Conservation (phyloP, 768 basidiomycete genomes). For the Russula dissimulans region DNA sequence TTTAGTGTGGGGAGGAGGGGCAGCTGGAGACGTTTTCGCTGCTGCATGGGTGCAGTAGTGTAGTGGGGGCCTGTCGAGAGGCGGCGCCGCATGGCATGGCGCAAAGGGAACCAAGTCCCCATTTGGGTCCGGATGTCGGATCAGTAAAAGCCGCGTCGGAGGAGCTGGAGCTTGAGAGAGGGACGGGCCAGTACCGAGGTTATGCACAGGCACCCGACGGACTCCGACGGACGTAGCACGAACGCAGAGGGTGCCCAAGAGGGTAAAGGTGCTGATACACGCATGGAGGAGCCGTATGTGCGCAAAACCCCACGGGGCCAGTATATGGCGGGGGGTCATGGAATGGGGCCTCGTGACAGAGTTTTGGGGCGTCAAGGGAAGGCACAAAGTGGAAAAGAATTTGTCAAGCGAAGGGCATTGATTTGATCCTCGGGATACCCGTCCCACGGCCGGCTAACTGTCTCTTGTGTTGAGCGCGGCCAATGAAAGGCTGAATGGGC, state of each 20-base stretch:
- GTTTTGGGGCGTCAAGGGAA: background rate
- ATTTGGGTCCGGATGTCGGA: background rate
- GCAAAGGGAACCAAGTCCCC: background rate
- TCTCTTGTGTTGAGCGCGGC: background rate
- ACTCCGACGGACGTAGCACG: background rate
- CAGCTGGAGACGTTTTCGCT: no score
- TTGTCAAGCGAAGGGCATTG: background rate
- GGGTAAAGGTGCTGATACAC: background rate
- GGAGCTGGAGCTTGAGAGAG: no score
- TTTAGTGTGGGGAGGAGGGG: background rate
- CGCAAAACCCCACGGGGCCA: conserved; percentile 1
- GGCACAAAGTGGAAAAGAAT: background rate
- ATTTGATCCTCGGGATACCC: conserved; percentile 10
- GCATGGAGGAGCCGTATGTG: background rate
- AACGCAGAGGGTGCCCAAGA: background rate
- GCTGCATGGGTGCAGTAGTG: no score
- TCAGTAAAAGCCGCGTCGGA: background rate
- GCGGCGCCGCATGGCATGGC: background rate
- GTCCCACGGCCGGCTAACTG: background rate
- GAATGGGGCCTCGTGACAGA: background rate
- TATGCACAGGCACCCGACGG: background rate
- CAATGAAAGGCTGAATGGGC: conserved; percentile 5
- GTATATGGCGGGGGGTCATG: background rate
- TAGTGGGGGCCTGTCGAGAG: background rate
- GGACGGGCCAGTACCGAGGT: background rate